These are phyloP conservation scores for Cutaneotrichosporon sp. DNA, from an alignment of 1,284 basidiomycete genomes.

Conservation along the genomic window DNA sequence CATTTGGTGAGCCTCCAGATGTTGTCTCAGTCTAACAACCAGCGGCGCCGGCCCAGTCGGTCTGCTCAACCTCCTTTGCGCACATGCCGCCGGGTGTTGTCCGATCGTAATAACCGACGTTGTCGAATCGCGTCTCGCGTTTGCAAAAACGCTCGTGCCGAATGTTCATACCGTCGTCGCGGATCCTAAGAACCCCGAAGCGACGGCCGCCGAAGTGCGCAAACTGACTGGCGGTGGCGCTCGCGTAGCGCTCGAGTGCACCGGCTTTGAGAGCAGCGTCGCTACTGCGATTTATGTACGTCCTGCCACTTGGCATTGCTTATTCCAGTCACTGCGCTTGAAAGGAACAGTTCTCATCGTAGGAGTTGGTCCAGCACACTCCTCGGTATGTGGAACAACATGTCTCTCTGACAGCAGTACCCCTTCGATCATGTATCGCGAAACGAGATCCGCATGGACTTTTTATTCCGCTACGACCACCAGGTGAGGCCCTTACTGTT, in stretches of 20 bases:
- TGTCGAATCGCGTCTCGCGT: slow-evolving; percentile 50
- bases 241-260: slow-evolving; percentile 50
- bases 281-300: slow-evolving; percentile 66
- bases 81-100: slow-evolving; percentile 51
- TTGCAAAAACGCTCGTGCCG: slow-evolving; percentile 52
- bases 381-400: background rate
- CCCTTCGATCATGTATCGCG: slow-evolving; percentile 51
- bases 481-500: slow-evolving; percentile 23
- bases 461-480: slow-evolving; percentile 50
- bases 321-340: slow-evolving; percentile 44
- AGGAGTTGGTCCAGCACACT: slow-evolving; percentile 49
- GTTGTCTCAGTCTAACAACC: background rate
- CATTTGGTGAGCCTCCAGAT: slow-evolving; percentile 42
- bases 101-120: slow-evolving; percentile 55
- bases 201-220: slow-evolving; percentile 39
- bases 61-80: slow-evolving; percentile 51
- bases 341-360: slow-evolving; percentile 52
- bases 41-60: slow-evolving; percentile 53
- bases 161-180: slow-evolving; percentile 48
- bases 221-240: slow-evolving; percentile 33
- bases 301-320: slow-evolving; percentile 6
- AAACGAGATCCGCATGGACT: slow-evolving; percentile 53
- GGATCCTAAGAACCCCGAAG: slow-evolving; percentile 16
- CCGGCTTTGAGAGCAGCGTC: slow-evolving; percentile 80
- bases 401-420: slow-evolving; percentile 34